phyloP scores from a whole-genome alignment of 345 rosid species.

The Arabis alpina region DNA sequence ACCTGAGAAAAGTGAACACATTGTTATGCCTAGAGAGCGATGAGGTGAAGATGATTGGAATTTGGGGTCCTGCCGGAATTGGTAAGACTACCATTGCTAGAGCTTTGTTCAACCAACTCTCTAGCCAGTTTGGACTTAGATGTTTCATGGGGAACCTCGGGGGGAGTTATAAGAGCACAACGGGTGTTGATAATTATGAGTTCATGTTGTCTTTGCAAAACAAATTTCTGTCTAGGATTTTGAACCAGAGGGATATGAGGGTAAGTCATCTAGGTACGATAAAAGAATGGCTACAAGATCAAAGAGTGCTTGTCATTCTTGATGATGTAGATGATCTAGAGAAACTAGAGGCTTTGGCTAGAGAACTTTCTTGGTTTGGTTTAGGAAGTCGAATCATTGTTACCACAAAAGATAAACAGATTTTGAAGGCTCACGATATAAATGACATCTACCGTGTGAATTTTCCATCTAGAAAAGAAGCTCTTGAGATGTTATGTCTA shows the following conservation, averaged over 20 bases:
- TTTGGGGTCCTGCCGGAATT: conserved; percentile 1
- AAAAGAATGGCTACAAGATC: background rate
- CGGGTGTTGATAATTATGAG: background rate
- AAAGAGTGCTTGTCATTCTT: conserved; percentile 23
- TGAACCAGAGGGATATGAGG: conserved; percentile 20
- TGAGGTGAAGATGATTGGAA: conserved; percentile 9
- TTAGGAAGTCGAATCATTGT: too few species aligned
- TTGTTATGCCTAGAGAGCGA: background rate
- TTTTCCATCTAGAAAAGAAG: too few species aligned
- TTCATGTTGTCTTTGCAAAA: background rate
- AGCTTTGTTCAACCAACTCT: background rate
- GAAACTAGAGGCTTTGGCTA: conserved; percentile 48
- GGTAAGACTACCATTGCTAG: conserved; percentile 24
- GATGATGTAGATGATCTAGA: conserved; percentile 55
- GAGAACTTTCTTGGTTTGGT: conserved; percentile 10
- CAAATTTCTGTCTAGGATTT: background rate
- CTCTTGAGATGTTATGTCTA: too few species aligned
- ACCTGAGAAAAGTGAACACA: background rate
- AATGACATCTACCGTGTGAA: too few species aligned
- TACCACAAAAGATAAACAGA: too few species aligned
- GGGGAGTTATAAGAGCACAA: background rate
- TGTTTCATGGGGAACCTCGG: conserved; percentile 2
- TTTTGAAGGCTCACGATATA: too few species aligned
- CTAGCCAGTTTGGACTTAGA: background rate
- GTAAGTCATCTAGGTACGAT: background rate